phyloP scores from a whole-genome alignment of 2,329 filamentous ascomycete genomes.

The Xylaria sp. region DNA sequence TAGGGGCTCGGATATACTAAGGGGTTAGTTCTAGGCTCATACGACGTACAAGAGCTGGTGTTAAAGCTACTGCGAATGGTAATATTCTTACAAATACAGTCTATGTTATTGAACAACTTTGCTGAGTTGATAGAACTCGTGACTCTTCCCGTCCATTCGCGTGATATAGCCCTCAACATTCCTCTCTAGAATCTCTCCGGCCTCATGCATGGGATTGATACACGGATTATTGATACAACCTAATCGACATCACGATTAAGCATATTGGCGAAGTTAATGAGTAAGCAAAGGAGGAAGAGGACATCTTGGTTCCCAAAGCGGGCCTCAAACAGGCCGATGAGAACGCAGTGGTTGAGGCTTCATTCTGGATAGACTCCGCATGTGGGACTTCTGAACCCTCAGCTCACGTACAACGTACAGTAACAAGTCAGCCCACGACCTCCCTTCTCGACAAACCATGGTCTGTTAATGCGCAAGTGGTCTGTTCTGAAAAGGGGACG shows the following conservation, averaged over 20 bases:
- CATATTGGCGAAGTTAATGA: constrained; percentile 28
- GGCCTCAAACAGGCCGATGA: constrained; percentile 7
- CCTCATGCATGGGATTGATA: constrained; percentile 11
- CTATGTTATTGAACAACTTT: constrained; percentile 8
- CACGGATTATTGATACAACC: not conserved
- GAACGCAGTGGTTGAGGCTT: constrained; percentile 14
- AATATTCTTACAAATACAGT: constrained; percentile 11
- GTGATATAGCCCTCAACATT: constrained; percentile 19
- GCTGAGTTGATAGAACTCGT: constrained; percentile 21
- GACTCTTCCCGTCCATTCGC: constrained; percentile 19
- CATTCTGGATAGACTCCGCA: constrained; percentile 25
- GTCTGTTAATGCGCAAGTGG: constrained; percentile 18
- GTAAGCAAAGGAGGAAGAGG: constrained; percentile 15
- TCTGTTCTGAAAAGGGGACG: constrained; percentile 24
- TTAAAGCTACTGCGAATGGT: constrained; percentile 13
- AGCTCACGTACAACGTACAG: constrained; percentile 20
- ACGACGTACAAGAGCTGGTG: constrained; percentile 22
- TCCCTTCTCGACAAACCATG: constrained; percentile 7
- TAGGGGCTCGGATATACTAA: constrained; percentile 9
- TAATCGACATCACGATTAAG: constrained; percentile 24
- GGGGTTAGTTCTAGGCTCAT: constrained; percentile 18
- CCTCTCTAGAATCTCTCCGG: constrained; percentile 26
- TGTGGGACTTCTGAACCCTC: constrained; percentile 15
- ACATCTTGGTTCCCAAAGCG: constrained; percentile 17
- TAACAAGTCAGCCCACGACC: constrained; percentile 21